Evolutionary conservation across 768 basidiomycete species (phyloP), one percentile per base, ranked within the genome.

Genomic region (Tricholomella constricta): DNA sequence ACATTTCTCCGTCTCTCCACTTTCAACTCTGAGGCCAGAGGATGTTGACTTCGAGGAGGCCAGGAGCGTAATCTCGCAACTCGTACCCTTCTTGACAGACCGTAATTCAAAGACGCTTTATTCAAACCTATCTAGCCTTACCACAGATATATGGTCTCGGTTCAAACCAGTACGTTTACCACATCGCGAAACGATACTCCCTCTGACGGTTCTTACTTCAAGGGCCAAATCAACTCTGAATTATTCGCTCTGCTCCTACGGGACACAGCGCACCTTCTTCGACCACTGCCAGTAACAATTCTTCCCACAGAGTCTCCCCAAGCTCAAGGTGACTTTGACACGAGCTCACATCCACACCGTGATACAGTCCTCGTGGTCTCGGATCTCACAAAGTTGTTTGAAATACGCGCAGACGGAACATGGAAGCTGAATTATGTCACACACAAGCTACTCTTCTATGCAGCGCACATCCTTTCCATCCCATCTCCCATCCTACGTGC

Each of bases 371-470:
- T 77, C 25, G 79, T 78, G 7, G 66, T 88, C 15, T 85, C 85
- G 2, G 87, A 88, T 69, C 50, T 87, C 12, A 58, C 65, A 32
- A 58, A 58, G 8, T 61, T 87, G 26, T 84, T 80, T 65, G 48
- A 55, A 23, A 11, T 48, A n/a, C 25, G 22, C 23, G 23, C 51
- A 22, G 43, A 22, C 10, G 26, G 14, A 11, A 54, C 34, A 8
- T 10, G 40, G 37, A 62, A 61, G 37, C 44, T 54, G 45, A 74
- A 71, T 45, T 80, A 79, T 59, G 66, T 81, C 44, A 65, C 73
- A 8, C 82, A 82, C 58, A 92, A 90, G 69, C 58, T 91, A 22
- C 66, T 75, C 12, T 92, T 86, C 69, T 92, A 91, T 57, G 82
- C 82, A 4, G 86, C 85, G 6, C 80, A 86, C 58, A 64, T 84